Evolutionary conservation across 805 yeast species (phyloP).

Genomic region (Pichia phayaonensis): DNA sequence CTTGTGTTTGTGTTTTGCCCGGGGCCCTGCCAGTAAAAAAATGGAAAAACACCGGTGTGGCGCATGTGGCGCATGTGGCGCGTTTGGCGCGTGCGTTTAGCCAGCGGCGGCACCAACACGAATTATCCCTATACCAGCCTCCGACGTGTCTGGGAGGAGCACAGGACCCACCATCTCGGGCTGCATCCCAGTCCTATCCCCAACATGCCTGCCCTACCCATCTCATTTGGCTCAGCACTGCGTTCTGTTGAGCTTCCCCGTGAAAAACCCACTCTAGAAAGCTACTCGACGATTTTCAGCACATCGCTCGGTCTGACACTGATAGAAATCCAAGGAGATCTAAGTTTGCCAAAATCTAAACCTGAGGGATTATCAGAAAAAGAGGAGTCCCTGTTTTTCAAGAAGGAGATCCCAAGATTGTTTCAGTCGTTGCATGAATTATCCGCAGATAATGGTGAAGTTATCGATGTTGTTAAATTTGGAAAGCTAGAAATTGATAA

Average conservation of each 20-base stretch:
- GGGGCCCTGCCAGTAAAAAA: too few relatives aligned
- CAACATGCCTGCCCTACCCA: not conserved
- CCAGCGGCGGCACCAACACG: too few relatives aligned
- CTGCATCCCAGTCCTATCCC: not conserved
- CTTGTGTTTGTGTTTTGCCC: not conserved
- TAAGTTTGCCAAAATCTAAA: constrained; percentile 39
- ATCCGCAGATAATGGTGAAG: not conserved
- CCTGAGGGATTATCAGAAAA: constrained; percentile 29
- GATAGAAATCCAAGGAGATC: constrained; percentile 68
- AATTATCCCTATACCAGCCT: too few relatives aligned
- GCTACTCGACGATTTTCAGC: constrained; percentile 26
- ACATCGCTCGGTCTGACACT: constrained; percentile 55
- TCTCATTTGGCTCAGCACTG: not conserved
- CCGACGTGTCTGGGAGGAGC: too few relatives aligned
- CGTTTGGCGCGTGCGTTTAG: not conserved
- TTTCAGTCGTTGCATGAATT: not conserved
- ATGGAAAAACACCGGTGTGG: too few relatives aligned
- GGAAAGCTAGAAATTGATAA: constrained; percentile 42
- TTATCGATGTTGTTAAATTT: constrained; percentile 33
- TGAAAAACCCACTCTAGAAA: not conserved
- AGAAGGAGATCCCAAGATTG: constrained; percentile 19
- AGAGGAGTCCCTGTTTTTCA: constrained; percentile 30
- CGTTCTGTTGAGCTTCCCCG: not conserved
- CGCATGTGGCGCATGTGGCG: not conserved
- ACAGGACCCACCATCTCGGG: too few relatives aligned